Percentiles rank a stretch among this genome's conserved stretches.
phyloP scores from a whole-genome alignment of 306 rosid genomes.

The Trifolium dubium region DNA sequence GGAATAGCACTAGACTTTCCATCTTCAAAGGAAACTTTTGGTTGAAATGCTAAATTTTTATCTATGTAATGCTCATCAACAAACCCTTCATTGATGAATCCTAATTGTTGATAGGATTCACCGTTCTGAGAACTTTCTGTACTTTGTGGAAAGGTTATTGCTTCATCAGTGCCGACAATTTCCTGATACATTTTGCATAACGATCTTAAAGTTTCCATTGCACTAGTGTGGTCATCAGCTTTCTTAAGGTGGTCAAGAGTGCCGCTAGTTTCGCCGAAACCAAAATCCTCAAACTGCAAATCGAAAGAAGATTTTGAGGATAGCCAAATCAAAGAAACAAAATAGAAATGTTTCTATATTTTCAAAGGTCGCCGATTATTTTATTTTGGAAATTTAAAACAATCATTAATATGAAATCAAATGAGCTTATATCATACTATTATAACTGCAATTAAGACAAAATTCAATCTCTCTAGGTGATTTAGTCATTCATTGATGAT shows the following conservation, averaged over 20 bases:
- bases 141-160: too few relatives aligned
- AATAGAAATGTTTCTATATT: slow-evolving; percentile 11
- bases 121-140: too few relatives aligned
- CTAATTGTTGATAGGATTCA: too few relatives aligned
- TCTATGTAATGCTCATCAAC: too few relatives aligned
- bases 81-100: too few relatives aligned
- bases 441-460: slow-evolving; percentile 9
- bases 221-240: too few relatives aligned
- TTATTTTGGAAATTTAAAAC: slow-evolving; percentile 21
- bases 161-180: too few relatives aligned
- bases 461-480: slow-evolving; percentile 18
- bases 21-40: slow-evolving; percentile 48
- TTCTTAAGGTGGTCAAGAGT: slow-evolving; percentile 21
- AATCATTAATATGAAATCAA: slow-evolving; percentile 32
- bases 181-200: too few relatives aligned
- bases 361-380: slow-evolving; percentile 16
- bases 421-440: background rate
- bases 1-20: slow-evolving; percentile 31
- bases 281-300: slow-evolving; percentile 62
- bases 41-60: background rate
- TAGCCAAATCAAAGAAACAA: slow-evolving; percentile 14
- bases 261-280: slow-evolving; percentile 40
- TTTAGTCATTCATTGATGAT: slow-evolving; percentile 3
- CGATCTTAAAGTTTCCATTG: too few relatives aligned
- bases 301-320: slow-evolving; percentile 17